These are phyloP conservation scores for Musa itinerans DNA, from an alignment of 176 grass and related monocot genomes.

Conservation along the genomic window DNA sequence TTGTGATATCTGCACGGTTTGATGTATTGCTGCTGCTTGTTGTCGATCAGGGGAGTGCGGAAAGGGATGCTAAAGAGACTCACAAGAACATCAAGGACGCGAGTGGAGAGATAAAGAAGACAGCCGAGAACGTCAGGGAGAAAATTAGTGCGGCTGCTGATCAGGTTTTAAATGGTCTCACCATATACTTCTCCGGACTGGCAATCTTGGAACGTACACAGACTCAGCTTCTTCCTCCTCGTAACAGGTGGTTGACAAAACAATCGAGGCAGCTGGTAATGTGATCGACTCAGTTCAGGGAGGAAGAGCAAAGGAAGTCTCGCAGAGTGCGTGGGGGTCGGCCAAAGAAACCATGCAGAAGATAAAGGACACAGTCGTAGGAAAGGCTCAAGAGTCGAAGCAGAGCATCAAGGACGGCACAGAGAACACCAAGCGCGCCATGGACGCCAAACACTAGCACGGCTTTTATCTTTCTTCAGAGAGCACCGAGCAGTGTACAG, in stretches of 20 bases:
- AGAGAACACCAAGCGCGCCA: neutral
- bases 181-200: too few relatives aligned
- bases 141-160: conserved; percentile 9
- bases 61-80: conserved; percentile 10
- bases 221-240: too few relatives aligned
- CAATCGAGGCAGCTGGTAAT: conserved; percentile 12
- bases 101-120: conserved; percentile 6
- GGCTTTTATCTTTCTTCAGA: too few relatives aligned
- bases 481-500: too few relatives aligned
- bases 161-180: neutral
- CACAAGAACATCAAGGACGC: conserved; percentile 11
- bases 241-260: conserved; percentile 2
- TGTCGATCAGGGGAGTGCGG: conserved; percentile 14
- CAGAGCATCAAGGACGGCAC: conserved; percentile 3
- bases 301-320: neutral
- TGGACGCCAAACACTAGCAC: neutral
- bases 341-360: neutral
- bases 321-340: neutral
- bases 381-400: neutral
- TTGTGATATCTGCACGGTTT: neutral
- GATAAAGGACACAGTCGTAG: neutral
- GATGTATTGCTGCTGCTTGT: neutral
- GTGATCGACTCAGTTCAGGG: neutral
- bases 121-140: conserved; percentile 7
- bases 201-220: too few relatives aligned